Base-by-base conservation (phyloP, 1,139 yeast species). In the Taphrina deformans region DNA sequence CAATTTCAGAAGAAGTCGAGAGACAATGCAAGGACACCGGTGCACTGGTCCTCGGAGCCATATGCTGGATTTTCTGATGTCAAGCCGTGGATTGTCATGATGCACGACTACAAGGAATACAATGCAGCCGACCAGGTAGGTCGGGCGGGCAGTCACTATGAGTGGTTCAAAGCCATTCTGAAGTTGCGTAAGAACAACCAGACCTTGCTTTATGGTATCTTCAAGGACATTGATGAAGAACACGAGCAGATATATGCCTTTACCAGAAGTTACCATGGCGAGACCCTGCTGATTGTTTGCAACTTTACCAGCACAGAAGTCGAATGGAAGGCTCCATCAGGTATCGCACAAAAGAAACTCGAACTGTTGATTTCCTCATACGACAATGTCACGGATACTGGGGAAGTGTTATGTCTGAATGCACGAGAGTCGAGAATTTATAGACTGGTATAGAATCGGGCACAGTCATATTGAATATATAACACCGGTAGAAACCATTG, bases 11-110 rank as follows among this genome's bases (percentile, higher is more conserved):
- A 52, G n/a, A 66, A 66, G 40, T 69, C 72, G 10, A 77, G 86
- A 72, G 86, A 83, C 71, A 79, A 83, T 70, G 80, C 85, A 5
- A 77, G 86, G 72, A 78, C 85, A 5, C 86, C 86, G 31, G 82
- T 83, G 67, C 86, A 82, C 71, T 83, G 86, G 86, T 79, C 78
- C 67, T 72, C 72, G 56, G 71, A 78, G 1, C 75, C 71, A 14
- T 70, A 77, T 69, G 85, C 76, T 44, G 86, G 86, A 0, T 83
- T 83, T 72, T 74, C 84, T 23, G 73, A 78, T 2, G 81, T 75
- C 41, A 74, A 75, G 68, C 86, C 87, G 26, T 83, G 87, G 87
- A 82, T 80, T 72, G 75, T 78, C 68, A 80, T 81, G 68, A 82
- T 82, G 71, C 84, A 82, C 65, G 80, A 81, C 71, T 83, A 80